Percentiles rank a stretch among this genome's conserved stretches.
These are phyloP conservation scores for Pulveroboletus sp. DNA, from an alignment of 768 basidiomycete genomes.

Conservation along the genomic window DNA sequence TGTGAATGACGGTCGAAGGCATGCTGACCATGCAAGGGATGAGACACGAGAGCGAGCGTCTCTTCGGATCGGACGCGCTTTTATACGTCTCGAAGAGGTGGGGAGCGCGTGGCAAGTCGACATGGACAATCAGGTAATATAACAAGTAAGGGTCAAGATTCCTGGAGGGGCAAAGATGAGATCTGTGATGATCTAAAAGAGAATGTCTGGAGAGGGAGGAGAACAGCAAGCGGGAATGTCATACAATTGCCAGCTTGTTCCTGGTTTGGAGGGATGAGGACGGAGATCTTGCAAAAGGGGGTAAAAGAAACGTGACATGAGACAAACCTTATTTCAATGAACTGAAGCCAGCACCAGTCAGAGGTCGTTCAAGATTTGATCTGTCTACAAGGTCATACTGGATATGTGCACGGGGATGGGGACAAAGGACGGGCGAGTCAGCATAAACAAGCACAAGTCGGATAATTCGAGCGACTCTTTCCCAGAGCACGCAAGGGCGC, in stretches of 20 bases:
- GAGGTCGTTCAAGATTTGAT: conserved; percentile 4
- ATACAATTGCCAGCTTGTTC: conserved; percentile 11
- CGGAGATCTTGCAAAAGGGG: conserved; percentile 23
- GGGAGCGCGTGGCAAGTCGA: conserved; percentile 14
- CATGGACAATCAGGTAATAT: conserved; percentile 17
- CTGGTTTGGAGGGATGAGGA: conserved; percentile 18
- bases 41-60: conserved; percentile 3
- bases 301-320: conserved; percentile 29
- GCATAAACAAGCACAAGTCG: not conserved
- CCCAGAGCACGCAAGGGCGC: conserved; percentile 14
- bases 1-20: conserved; percentile 15
- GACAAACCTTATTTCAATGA: conserved; percentile 28
- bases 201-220: conserved; percentile 12
- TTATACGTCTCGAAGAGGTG: conserved; percentile 23
- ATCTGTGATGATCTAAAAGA: conserved; percentile 18
- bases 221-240: conserved; percentile 14
- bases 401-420: conserved; percentile 6
- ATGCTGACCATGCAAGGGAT: conserved; percentile 7
- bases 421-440: conserved; percentile 4
- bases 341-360: conserved; percentile 21
- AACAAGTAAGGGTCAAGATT: conserved; percentile 8
- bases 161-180: conserved; percentile 15
- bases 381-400: conserved; percentile 9
- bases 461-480: conserved; percentile 17
- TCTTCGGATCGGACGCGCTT: conserved; percentile 4